A percentile compares a stretch with the other conserved stretches of the same genome.
These are phyloP conservation scores for Pseudogymnoascus sp. DNA, from an alignment of 2,329 filamentous ascomycete species.

Conservation along the genomic window DNA sequence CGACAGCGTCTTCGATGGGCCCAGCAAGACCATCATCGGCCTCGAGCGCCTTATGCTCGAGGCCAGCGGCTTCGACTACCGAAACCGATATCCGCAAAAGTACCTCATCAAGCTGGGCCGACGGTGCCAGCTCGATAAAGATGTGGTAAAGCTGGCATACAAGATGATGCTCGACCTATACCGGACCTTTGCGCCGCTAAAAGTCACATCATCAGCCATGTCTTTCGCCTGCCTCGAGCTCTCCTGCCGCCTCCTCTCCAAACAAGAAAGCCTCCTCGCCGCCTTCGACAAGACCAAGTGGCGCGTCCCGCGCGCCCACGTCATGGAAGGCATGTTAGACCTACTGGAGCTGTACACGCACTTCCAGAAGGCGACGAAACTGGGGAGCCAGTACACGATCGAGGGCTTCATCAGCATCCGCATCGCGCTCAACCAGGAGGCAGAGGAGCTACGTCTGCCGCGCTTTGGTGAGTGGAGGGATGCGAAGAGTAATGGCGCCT, in stretches of 20 bases:
- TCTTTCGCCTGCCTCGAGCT: slow-evolving; percentile 77
- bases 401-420: slow-evolving; percentile 79
- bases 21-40: slow-evolving; percentile 75
- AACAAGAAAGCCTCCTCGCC: slow-evolving; percentile 37
- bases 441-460: slow-evolving; percentile 52
- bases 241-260: slow-evolving; percentile 59
- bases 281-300: slow-evolving; percentile 30
- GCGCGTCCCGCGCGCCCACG: slow-evolving; percentile 40
- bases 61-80: slow-evolving; percentile 87
- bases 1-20: slow-evolving; percentile 78
- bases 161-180: slow-evolving; percentile 83
- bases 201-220: slow-evolving; percentile 81
- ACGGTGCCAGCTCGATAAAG: slow-evolving; percentile 36
- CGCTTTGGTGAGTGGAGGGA: slow-evolving; percentile 58
- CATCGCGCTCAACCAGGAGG: slow-evolving; percentile 77
- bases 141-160: slow-evolving; percentile 64
- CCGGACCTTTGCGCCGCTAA: slow-evolving; percentile 86
- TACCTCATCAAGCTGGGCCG: slow-evolving; percentile 71
- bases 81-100: slow-evolving; percentile 80
- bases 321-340: slow-evolving; percentile 78
- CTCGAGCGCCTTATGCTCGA: slow-evolving; percentile 91
- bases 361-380: slow-evolving; percentile 64
- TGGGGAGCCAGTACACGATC: slow-evolving; percentile 65
- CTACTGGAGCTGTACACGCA: slow-evolving; percentile 89
- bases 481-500: slow-evolving; percentile 26